These are phyloP conservation scores for Aureobasidium namibiae DNA, from an alignment of 2,329 filamentous ascomycete genomes.

Conservation along the genomic window DNA sequence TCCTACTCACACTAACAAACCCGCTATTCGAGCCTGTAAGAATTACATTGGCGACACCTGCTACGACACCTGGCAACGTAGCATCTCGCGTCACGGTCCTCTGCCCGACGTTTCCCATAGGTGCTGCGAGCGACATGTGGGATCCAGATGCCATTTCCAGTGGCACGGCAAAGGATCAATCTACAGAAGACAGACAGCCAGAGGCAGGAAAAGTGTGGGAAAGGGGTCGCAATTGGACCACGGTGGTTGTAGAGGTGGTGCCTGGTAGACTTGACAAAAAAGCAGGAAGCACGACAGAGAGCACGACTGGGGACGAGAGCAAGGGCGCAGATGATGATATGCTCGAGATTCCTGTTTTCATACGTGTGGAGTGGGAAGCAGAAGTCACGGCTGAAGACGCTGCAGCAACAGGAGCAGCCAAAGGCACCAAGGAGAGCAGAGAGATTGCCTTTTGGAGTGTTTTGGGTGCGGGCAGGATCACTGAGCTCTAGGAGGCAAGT, in stretches of 20 bases:
- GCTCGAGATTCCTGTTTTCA: slow-evolving; percentile 89
- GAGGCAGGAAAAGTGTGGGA: slow-evolving; percentile 98
- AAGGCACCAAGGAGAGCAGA: slow-evolving; percentile 63
- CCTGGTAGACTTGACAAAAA: slow-evolving; percentile 37
- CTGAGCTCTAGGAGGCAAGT: background rate
- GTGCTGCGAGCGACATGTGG: slow-evolving; percentile 88
- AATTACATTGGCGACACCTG: slow-evolving; percentile 78
- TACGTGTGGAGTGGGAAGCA: slow-evolving; percentile 82
- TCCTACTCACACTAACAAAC: slow-evolving; percentile 84
- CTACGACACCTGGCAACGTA: slow-evolving; percentile 67
- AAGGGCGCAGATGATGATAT: slow-evolving; percentile 51
- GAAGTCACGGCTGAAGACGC: slow-evolving; percentile 53
- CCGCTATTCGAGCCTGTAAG: slow-evolving; percentile 87
- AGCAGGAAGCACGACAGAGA: slow-evolving; percentile 12
- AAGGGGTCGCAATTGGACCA: slow-evolving; percentile 86
- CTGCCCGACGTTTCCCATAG: slow-evolving; percentile 89
- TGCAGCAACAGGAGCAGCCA: slow-evolving; percentile 31
- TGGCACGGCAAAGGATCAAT: slow-evolving; percentile 15
- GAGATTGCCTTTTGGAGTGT: slow-evolving; percentile 96
- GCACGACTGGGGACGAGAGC: slow-evolving; percentile 21
- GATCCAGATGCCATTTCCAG: slow-evolving; percentile 45
- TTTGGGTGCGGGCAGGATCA: slow-evolving; percentile 76
- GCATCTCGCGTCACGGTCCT: slow-evolving; percentile 78
- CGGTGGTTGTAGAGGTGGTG: slow-evolving; percentile 84
- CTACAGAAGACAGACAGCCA: slow-evolving; percentile 50